These are phyloP conservation scores for Avicennia marina DNA, from an alignment of 257 asterid genomes.

Conservation along the genomic window DNA sequence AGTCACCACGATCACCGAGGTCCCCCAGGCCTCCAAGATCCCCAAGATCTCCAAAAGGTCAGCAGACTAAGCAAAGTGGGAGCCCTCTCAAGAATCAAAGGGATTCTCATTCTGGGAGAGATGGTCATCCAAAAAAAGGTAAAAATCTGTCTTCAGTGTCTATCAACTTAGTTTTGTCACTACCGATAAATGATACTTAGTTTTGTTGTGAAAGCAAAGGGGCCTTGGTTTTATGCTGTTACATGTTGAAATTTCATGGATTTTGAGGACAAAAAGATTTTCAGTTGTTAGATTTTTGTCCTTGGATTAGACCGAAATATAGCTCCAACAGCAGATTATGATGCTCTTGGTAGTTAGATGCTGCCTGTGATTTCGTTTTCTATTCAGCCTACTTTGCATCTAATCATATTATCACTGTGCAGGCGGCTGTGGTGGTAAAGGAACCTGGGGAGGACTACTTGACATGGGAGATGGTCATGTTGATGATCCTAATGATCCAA, in stretches of 20 bases:
- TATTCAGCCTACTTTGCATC: neutral
- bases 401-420: slow-evolving; percentile 1
- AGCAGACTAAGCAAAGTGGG: slow-evolving; percentile 26
- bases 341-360: neutral
- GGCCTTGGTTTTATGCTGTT: no score
- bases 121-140: slow-evolving; percentile 84
- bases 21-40: slow-evolving; percentile 43
- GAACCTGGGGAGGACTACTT: slow-evolving; percentile 78
- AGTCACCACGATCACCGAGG: slow-evolving; percentile 49
- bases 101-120: slow-evolving; percentile 39
- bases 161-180: neutral
- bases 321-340: no score
- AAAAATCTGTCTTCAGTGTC: neutral
- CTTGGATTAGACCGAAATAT: no score
- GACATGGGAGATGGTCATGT: slow-evolving; percentile 39
- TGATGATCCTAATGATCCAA: slow-evolving; percentile 63
- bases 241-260: no score
- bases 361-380: slow-evolving; percentile 1
- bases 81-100: slow-evolving; percentile 55
- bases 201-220: no score
- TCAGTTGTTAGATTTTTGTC: no score
- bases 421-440: slow-evolving; percentile 93
- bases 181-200: neutral
- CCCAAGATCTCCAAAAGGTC: slow-evolving; percentile 39
- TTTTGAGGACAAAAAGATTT: no score